Evolutionary conservation across 164 flowering plant species (phyloP).

Genomic region (Protea cynaroides): DNA sequence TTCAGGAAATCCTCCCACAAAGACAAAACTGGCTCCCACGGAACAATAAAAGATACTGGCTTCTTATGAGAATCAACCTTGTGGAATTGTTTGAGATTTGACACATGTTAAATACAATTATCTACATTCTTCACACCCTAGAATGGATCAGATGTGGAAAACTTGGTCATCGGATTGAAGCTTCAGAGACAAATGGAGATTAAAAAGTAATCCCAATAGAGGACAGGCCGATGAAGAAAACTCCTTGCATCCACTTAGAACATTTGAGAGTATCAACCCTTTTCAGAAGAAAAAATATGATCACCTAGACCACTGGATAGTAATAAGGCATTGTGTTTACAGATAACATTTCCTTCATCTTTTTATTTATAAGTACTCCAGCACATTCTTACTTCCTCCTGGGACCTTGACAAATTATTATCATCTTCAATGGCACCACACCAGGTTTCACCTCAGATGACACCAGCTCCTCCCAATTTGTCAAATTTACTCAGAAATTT

Average conservation of each 20-base stretch:
- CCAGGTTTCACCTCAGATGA: neutral
- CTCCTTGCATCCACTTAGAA: neutral
- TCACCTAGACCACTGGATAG: neutral
- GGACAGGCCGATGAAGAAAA: neutral
- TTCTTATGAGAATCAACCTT: neutral
- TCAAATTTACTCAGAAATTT: neutral
- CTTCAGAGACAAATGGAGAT: neutral
- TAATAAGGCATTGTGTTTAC: neutral
- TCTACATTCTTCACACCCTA: constrained; percentile 1
- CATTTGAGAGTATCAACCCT: neutral
- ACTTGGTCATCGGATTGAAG: neutral
- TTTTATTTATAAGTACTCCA: neutral
- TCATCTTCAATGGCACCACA: neutral
- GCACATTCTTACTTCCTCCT: neutral
- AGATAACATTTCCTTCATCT: neutral
- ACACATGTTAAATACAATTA: neutral
- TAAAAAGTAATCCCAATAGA: neutral
- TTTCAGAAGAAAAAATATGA: neutral
- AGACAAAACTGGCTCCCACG: neutral
- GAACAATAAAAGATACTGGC: neutral
- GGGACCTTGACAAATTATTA: neutral
- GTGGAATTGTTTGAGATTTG: neutral
- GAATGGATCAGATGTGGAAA: neutral
- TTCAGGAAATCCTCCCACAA: neutral
- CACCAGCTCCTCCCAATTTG: neutral